Evolutionary conservation across 441 rosid genomes (phyloP).

Genomic region (Lepidium campestre): DNA sequence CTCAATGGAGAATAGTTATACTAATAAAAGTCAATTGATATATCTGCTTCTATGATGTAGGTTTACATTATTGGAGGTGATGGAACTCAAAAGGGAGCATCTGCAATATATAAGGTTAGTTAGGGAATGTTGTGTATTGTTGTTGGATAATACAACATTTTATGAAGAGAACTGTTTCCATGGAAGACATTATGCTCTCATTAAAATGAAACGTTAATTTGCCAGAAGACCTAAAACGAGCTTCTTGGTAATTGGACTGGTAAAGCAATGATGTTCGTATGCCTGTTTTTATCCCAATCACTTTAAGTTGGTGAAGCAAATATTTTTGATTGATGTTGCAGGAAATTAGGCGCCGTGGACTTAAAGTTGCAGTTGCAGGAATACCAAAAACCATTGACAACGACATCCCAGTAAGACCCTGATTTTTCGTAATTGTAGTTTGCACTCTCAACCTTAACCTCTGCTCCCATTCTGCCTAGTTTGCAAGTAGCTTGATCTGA

Average conservation of each 20-base stretch:
- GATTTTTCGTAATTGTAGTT: neutral
- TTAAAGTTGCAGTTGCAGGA: conserved; percentile 71
- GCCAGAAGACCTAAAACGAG: neutral
- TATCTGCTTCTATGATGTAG: conserved; percentile 27
- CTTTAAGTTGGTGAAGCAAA: neutral
- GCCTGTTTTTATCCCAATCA: neutral
- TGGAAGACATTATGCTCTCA: neutral
- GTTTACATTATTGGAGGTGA: conserved; percentile 84
- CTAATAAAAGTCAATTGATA: neutral
- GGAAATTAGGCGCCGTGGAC: conserved; percentile 73
- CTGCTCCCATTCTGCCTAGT: conserved; percentile 4
- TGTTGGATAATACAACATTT: neutral
- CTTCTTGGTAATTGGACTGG: neutral
- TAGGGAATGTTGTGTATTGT: conserved; percentile 3
- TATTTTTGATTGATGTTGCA: conserved; percentile 20
- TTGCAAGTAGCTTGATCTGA: neutral
- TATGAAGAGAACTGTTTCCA: neutral
- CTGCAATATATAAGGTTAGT: conserved; percentile 60
- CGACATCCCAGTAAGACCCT: conserved; percentile 59
- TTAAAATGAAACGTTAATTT: neutral
- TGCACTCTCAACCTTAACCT: neutral
- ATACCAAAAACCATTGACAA: conserved; percentile 83
- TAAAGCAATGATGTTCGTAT: neutral
- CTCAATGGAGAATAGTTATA: neutral
- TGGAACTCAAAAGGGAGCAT: conserved; percentile 82